Conservation (phyloP, 164 flowering plant genomes). For the Berberis vulgaris region DNA sequence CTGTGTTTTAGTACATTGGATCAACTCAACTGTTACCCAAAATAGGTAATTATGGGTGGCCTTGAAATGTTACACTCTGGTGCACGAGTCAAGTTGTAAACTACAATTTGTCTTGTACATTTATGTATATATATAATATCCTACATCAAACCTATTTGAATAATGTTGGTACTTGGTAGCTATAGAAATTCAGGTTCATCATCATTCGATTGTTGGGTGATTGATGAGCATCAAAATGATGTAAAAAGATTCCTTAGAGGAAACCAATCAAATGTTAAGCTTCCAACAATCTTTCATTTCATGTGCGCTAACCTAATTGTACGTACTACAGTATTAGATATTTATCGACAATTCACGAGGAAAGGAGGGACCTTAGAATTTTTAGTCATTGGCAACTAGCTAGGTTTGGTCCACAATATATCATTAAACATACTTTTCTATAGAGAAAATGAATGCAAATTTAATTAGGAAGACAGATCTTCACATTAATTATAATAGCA, state of each 20-base stretch:
- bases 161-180: not conserved
- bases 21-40: no score
- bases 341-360: not conserved
- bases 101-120: no score
- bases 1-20: no score
- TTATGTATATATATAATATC: no score
- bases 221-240: not conserved
- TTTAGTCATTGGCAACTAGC: not conserved
- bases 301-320: not conserved
- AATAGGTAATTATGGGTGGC: no score
- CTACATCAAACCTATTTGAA: not conserved
- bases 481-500: no score
- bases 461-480: not conserved
- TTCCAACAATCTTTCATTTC: not conserved
- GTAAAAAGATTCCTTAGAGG: not conserved
- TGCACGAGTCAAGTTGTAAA: no score
- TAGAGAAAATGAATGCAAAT: not conserved
- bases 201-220: not conserved
- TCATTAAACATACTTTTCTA: not conserved
- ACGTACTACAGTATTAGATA: not conserved
- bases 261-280: not conserved
- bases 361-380: not conserved
- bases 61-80: no score
- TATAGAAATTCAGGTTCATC: not conserved
- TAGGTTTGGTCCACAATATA: not conserved